Base-by-base conservation (phyloP, 139 green algal species). In the Edaphochlamys debaryana region DNA sequence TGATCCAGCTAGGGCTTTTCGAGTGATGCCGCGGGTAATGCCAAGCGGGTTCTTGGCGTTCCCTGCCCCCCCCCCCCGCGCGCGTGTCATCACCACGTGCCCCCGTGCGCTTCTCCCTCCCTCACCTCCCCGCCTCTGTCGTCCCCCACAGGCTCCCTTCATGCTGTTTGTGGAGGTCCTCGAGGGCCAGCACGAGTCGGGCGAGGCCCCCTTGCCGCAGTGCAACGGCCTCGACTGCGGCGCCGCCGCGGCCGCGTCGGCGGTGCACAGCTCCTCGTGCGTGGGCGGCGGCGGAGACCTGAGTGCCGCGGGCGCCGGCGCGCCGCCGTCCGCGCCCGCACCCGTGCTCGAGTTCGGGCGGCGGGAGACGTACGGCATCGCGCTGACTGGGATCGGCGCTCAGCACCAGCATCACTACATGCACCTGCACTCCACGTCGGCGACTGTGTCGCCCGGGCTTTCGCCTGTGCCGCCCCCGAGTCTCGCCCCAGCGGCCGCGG, bases 151-250 rank as follows among this genome's bases (percentile, higher is more conserved):
- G 82, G 80, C 85, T 0, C 90, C 90, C 15, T 93, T 93, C 76
- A 84, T 93, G 81, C 70, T 93, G 48, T 85, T 88, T 48, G 67
- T 91, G 30, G 90, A 93, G 69, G 86, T 91, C 7, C 84, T 91
- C 67, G 45, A 87, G 66, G 71, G 69, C 29, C 71, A 84, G 67
- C 27, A 52, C 34, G 66, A 76, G 23, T 69, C 66, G 66, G 77
- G 64, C 4, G 77, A 58, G 45, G 45, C 45, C 45, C n/a, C n/a
- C n/a, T n/a, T n/a, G n/a, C n/a, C n/a, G n/a, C n/a, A n/a, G n/a
- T n/a, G n/a, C n/a, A n/a, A n/a, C n/a, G n/a, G n/a, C n/a, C n/a
- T n/a, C n/a, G n/a, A n/a, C n/a, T n/a, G n/a, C n/a, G n/a, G n/a
- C n/a, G n/a, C n/a, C n/a, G 38, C 41, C 42, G 56, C 69, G 52